Evolutionary conservation across 768 basidiomycete genomes (phyloP).

Genomic region (Tremella mesenterica): DNA sequence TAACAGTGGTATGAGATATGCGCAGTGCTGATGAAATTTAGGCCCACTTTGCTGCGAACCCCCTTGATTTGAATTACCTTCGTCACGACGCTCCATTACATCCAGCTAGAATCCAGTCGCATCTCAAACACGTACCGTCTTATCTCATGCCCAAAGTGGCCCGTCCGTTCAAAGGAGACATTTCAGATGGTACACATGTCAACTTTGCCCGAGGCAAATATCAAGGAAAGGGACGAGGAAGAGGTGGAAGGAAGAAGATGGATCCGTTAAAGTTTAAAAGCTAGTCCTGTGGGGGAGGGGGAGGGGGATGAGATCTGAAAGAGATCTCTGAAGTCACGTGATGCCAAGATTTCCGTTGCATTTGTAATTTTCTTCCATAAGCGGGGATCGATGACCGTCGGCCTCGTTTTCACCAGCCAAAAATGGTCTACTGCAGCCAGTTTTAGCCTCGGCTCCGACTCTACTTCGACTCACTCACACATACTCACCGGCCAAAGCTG

Average conservation of each 20-base stretch:
- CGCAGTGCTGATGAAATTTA: slow-evolving; percentile 46
- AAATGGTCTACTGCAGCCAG: too few species aligned
- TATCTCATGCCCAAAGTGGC: slow-evolving; percentile 81
- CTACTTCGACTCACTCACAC: too few species aligned
- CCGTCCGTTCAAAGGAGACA: slow-evolving; percentile 44
- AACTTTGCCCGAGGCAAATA: slow-evolving; percentile 60
- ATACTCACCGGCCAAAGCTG: too few species aligned
- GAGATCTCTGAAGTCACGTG: too few species aligned
- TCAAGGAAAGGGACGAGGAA: slow-evolving; percentile 52
- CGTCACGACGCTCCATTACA: slow-evolving; percentile 91
- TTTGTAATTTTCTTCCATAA: too few species aligned
- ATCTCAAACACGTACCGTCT: slow-evolving; percentile 91
- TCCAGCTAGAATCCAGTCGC: slow-evolving; percentile 77
- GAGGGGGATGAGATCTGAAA: too few species aligned
- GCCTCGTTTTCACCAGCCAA: too few species aligned
- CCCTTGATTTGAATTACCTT: slow-evolving; percentile 79
- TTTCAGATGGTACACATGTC: slow-evolving; percentile 53
- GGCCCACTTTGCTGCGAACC: slow-evolving; percentile 98
- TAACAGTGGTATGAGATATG: neutral
- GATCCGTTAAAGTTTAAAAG: slow-evolving; percentile 60
- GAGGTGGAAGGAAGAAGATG: slow-evolving; percentile 57
- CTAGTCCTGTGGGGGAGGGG: neutral
- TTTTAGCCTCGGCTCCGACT: too few species aligned
- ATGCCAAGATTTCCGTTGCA: too few species aligned
- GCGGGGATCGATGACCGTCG: too few species aligned